phyloP scores from a whole-genome alignment of 768 basidiomycete genomes.

The Chiua virens region DNA sequence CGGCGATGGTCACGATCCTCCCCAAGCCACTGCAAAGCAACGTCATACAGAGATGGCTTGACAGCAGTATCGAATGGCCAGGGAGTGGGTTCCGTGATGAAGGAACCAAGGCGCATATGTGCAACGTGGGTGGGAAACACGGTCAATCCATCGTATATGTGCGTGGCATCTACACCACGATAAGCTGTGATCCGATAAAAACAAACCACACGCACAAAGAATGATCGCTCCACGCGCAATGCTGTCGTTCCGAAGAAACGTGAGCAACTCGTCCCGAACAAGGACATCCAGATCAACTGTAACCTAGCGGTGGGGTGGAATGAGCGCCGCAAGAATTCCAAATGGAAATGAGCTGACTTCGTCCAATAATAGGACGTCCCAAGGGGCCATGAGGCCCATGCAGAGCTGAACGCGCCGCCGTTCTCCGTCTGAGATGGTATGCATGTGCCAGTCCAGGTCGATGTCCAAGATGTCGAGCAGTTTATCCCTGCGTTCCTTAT shows the following conservation, averaged over 20 bases:
- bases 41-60: constrained; percentile 50
- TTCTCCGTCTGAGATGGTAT: constrained; percentile 94
- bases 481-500: constrained; percentile 83
- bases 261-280: constrained; percentile 88
- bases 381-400: constrained; percentile 93
- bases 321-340: not conserved
- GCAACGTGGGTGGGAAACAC: constrained; percentile 92
- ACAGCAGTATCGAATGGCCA: constrained; percentile 59
- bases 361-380: constrained; percentile 91
- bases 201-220: constrained; percentile 55
- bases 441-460: constrained; percentile 96
- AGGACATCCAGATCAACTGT: constrained; percentile 97
- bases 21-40: constrained; percentile 85
- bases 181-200: constrained; percentile 6
- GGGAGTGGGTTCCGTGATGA: constrained; percentile 61
- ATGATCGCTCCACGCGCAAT: constrained; percentile 81
- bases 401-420: constrained; percentile 90
- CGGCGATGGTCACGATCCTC: constrained; percentile 73
- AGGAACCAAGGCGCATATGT: constrained; percentile 85
- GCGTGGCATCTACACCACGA: constrained; percentile 74
- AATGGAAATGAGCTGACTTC: constrained; percentile 55
- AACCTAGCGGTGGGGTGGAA: constrained; percentile 49
- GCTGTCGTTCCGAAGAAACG: constrained; percentile 83
- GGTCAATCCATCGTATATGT: constrained; percentile 92
- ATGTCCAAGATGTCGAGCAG: constrained; percentile 92